Conservation (phyloP, 768 basidiomycete genomes). For the Tylopilus sp. region DNA sequence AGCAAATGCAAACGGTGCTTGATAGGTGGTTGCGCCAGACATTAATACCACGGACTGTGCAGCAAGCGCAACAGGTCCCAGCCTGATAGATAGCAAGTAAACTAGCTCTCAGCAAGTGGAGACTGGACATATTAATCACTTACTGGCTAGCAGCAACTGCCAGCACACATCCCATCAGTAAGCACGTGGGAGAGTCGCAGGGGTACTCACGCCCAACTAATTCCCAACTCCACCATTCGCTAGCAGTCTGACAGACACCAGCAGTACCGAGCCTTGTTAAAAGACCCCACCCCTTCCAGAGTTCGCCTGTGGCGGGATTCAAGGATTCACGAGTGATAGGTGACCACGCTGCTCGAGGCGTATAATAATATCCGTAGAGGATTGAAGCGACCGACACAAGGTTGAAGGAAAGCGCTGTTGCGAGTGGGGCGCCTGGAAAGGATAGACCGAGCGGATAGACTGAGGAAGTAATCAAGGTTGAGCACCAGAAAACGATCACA, state of each 20-base stretch:
- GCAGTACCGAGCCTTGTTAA: slow-evolving; percentile 76
- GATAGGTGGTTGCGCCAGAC: slow-evolving; percentile 73
- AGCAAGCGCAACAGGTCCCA: slow-evolving; percentile 80
- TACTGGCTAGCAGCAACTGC: slow-evolving; percentile 55
- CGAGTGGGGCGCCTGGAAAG: slow-evolving; percentile 89
- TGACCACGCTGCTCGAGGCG: slow-evolving; percentile 77
- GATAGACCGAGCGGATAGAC: slow-evolving; percentile 66
- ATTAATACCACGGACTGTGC: slow-evolving; percentile 84
- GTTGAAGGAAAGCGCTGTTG: slow-evolving; percentile 87
- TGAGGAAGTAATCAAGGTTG: slow-evolving; percentile 4
- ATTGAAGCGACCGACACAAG: slow-evolving; percentile 66
- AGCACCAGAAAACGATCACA: background rate
- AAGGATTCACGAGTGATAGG: slow-evolving; percentile 22
- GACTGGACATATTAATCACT: slow-evolving; percentile 3
- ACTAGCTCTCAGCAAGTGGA: background rate
- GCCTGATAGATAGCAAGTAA: slow-evolving; percentile 36
- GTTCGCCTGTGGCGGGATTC: slow-evolving; percentile 53
- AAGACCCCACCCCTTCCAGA: slow-evolving; percentile 65
- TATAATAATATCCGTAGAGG: slow-evolving; percentile 58
- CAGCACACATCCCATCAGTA: background rate
- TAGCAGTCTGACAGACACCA: slow-evolving; percentile 77
- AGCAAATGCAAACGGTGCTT: slow-evolving; percentile 79
- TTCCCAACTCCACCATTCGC: slow-evolving; percentile 99
- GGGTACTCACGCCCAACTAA: slow-evolving; percentile 48
- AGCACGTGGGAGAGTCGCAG: background rate